Percentiles rank a stretch among this genome's conserved stretches.
Conservation (phyloP, 768 basidiomycete genomes). For the Psilocybe cubensis region DNA sequence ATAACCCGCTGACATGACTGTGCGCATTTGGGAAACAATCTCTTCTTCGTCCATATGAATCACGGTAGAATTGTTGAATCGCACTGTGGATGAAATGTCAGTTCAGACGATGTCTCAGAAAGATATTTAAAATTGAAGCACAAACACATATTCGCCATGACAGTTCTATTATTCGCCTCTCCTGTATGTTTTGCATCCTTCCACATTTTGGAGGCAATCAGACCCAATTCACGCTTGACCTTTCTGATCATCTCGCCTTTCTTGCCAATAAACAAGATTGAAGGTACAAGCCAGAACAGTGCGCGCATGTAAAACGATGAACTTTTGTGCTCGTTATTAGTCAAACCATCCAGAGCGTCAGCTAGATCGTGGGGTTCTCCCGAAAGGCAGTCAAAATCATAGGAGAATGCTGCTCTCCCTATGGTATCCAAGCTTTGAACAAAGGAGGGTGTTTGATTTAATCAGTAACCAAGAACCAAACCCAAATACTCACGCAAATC, state of each 20-base stretch:
- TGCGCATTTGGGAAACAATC: slow-evolving; percentile 63
- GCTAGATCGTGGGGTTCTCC: slow-evolving; percentile 51
- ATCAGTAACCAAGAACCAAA: background rate
- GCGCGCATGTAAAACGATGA: slow-evolving; percentile 68
- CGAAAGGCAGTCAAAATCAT: slow-evolving; percentile 61
- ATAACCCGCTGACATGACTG: slow-evolving; percentile 64
- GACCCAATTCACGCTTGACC: slow-evolving; percentile 57
- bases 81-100: slow-evolving; percentile 42
- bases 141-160: slow-evolving; percentile 64
- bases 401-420: slow-evolving; percentile 63
- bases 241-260: slow-evolving; percentile 61
- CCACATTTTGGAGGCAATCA: slow-evolving; percentile 56
- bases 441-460: slow-evolving; percentile 1
- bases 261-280: slow-evolving; percentile 56
- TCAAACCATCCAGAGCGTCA: slow-evolving; percentile 58
- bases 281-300: slow-evolving; percentile 62
- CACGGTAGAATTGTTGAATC: slow-evolving; percentile 40
- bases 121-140: slow-evolving; percentile 21
- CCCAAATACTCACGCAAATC: slow-evolving; percentile 52
- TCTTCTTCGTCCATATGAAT: slow-evolving; percentile 48
- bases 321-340: slow-evolving; percentile 60
- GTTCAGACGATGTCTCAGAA: background rate
- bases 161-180: slow-evolving; percentile 45
- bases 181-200: slow-evolving; percentile 51
- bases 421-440: slow-evolving; percentile 56